A percentile compares a stretch with the other conserved stretches of the same genome.
Conservation (phyloP, 805 yeast genomes). For the Candida nemodendra region DNA sequence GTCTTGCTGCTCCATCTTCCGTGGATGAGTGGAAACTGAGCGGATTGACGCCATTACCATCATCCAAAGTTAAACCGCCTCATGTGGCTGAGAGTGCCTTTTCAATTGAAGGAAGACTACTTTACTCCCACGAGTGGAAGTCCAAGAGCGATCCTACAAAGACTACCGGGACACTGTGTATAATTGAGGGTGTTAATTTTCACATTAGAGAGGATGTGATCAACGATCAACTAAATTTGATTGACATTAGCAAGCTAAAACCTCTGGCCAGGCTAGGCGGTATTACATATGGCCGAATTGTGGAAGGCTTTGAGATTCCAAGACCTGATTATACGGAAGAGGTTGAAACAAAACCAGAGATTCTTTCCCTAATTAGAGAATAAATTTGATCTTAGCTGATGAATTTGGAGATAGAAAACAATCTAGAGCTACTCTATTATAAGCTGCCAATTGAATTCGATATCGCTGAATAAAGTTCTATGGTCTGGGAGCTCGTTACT, state of each 20-base stretch:
- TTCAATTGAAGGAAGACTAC: constrained; percentile 52
- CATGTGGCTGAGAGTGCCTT: constrained; percentile 64
- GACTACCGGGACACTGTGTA: constrained; percentile 37
- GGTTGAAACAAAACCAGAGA: constrained; percentile 12
- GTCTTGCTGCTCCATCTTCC: constrained; percentile 45
- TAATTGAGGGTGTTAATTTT: constrained; percentile 57
- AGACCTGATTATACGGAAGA: constrained; percentile 40
- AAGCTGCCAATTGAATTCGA: too few relatives aligned
- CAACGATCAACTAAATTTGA: constrained; percentile 35
- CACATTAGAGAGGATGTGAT: constrained; percentile 57
- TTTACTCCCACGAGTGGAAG: constrained; percentile 43
- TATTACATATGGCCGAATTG: constrained; percentile 43
- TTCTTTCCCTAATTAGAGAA: constrained; percentile 3
- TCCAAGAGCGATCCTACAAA: constrained; percentile 38
- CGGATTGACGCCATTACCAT: constrained; percentile 49
- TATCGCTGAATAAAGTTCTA: too few relatives aligned
- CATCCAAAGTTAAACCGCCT: constrained; percentile 48
- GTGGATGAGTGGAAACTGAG: constrained; percentile 55
- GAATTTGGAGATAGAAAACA: too few relatives aligned
- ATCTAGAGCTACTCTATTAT: too few relatives aligned
- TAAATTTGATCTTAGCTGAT: background rate
- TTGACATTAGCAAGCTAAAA: constrained; percentile 48
- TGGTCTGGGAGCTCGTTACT: too few relatives aligned
- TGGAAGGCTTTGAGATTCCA: constrained; percentile 44
- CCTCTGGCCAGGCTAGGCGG: constrained; percentile 60